phyloP scores from a whole-genome alignment of 192 early-diverging fungal species.

The Umbelopsis ramanniana region DNA sequence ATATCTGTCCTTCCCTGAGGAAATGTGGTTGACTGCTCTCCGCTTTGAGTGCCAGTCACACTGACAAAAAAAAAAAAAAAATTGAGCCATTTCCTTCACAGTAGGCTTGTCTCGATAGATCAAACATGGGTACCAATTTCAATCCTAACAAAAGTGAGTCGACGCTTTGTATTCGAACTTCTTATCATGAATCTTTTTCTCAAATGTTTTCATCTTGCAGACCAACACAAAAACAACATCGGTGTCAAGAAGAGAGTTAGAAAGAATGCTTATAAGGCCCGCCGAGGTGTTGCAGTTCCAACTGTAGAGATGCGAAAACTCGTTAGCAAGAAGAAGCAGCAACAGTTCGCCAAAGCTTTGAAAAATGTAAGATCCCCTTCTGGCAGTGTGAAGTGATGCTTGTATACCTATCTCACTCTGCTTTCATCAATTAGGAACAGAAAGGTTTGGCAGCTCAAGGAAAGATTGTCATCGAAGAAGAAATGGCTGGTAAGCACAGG shows the following conservation, averaged over 20 bases:
- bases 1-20: neutral
- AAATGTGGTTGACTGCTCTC: neutral
- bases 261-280: conserved; percentile 27
- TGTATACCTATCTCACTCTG: neutral
- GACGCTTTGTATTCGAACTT: no score
- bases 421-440: conserved; percentile 31
- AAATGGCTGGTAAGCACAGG: conserved; percentile 37
- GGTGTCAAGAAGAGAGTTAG: conserved; percentile 23
- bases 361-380: conserved; percentile 34
- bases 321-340: conserved; percentile 39
- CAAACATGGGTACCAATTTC: conserved; percentile 10
- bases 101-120: neutral
- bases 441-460: conserved; percentile 34
- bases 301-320: conserved; percentile 22
- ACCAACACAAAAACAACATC: conserved; percentile 2
- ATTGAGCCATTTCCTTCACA: neutral
- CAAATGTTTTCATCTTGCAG: neutral
- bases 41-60: conserved; percentile 2
- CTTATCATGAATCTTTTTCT: no score
- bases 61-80: conserved; percentile 12
- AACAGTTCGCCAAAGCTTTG: conserved; percentile 31
- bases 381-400: neutral
- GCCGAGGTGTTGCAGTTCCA: neutral
- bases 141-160: conserved; percentile 17
- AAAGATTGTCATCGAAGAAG: conserved; percentile 35